Conservation (phyloP, 164 flowering plant species). For the Liquidambar formosana region DNA sequence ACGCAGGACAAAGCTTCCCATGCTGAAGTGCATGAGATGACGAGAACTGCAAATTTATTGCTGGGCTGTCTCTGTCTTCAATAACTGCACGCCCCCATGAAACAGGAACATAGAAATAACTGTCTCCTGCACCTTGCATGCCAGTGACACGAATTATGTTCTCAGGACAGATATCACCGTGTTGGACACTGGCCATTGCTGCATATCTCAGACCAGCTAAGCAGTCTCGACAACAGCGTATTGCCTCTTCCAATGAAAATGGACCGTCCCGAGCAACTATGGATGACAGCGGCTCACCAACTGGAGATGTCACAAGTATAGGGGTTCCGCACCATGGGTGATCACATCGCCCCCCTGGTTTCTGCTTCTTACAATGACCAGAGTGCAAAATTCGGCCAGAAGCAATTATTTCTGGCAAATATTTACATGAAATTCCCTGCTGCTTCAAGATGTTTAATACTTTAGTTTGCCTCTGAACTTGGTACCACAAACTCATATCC, state of each 20-base stretch:
- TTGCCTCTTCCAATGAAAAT: conserved; percentile 55
- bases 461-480: conserved; percentile 86
- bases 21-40: conserved; percentile 84
- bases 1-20: conserved; percentile 75
- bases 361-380: conserved; percentile 60
- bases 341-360: conserved; percentile 62
- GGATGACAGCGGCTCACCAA: conserved; percentile 62
- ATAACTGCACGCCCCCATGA: conserved; percentile 86
- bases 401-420: conserved; percentile 62
- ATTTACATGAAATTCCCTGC: conserved; percentile 56
- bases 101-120: conserved; percentile 35
- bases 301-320: conserved; percentile 67
- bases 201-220: conserved; percentile 68
- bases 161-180: conserved; percentile 85
- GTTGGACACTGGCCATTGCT: conserved; percentile 55
- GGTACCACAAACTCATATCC: conserved; percentile 89
- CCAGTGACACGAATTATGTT: conserved; percentile 54
- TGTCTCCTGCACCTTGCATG: conserved; percentile 24
- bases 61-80: conserved; percentile 84
- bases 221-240: conserved; percentile 73
- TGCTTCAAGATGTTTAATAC: conserved; percentile 65
- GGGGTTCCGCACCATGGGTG: conserved; percentile 88
- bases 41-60: conserved; percentile 71
- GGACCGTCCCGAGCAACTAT: conserved; percentile 46
- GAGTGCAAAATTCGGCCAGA: conserved; percentile 73